Percentiles rank a stretch among this genome's conserved stretches.
These are phyloP conservation scores for Penicillium sp. DNA, from an alignment of 2,329 filamentous ascomycete species.

Conservation along the genomic window DNA sequence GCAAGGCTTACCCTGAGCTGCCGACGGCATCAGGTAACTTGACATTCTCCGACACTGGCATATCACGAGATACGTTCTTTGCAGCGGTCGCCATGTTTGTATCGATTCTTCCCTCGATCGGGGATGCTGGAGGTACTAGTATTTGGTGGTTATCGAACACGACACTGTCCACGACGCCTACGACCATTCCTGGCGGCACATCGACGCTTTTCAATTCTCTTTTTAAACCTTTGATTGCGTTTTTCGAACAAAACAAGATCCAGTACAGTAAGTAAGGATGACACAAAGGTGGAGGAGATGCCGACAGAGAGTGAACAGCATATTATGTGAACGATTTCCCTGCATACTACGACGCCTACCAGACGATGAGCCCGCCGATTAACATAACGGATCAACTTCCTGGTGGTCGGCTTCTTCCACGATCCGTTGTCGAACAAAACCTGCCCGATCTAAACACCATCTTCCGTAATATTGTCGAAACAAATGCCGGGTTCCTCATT, in stretches of 20 bases:
- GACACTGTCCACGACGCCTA: not conserved
- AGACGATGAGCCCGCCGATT: conserved; percentile 59
- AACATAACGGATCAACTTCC: conserved; percentile 16
- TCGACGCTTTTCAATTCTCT: not conserved
- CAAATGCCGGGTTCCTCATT: not conserved
- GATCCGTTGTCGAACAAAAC: conserved; percentile 7
- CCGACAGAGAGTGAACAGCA: not conserved
- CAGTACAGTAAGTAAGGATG: not conserved
- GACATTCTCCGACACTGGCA: conserved; percentile 1
- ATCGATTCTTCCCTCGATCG: conserved; percentile 4
- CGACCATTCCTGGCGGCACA: not conserved
- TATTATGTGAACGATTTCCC: conserved; percentile 13
- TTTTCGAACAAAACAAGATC: not conserved
- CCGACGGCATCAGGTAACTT: conserved; percentile 9
- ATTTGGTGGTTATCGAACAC: conserved; percentile 7
- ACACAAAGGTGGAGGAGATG: not conserved
- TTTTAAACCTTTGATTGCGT: not conserved
- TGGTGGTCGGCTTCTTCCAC: conserved; percentile 22
- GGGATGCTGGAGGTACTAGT: conserved; percentile 11
- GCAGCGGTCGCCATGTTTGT: not conserved
- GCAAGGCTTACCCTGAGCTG: conserved; percentile 14
- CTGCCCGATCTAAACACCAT: not conserved
- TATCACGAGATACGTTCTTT: conserved; percentile 4
- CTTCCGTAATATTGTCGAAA: conserved; percentile 6
- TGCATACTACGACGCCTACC: conserved; percentile 67